A percentile compares a stretch with the other conserved stretches of the same genome.
Evolutionary conservation across 306 rosid species (phyloP).

Genomic region (Elaeagnus macrophylla): DNA sequence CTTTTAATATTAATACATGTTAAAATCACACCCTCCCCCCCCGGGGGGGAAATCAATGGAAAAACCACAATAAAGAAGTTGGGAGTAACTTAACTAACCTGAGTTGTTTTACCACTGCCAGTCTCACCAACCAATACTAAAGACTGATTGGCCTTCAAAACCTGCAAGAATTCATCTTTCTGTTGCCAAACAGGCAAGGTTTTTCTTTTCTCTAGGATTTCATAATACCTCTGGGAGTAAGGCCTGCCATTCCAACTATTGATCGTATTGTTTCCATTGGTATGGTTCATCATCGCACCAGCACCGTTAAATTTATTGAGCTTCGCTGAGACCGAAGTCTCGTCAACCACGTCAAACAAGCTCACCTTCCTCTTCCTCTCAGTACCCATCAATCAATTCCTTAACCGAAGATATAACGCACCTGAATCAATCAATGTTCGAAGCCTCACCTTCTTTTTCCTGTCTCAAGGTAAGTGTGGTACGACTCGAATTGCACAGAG

Average conservation of each 20-base stretch:
- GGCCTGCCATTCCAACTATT: conserved; percentile 67
- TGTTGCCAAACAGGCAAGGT: conserved; percentile 68
- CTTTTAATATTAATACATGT: too few relatives aligned
- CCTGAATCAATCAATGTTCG: neutral
- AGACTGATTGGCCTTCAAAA: conserved; percentile 37
- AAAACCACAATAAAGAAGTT: too few relatives aligned
- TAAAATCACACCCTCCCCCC: too few relatives aligned
- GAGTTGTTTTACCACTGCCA: conserved; percentile 76
- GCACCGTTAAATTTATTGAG: conserved; percentile 46
- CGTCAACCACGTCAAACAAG: conserved; percentile 85
- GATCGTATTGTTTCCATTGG: conserved; percentile 32
- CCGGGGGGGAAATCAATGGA: too few relatives aligned
- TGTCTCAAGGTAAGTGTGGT: neutral
- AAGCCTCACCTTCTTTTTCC: neutral
- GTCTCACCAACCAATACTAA: conserved; percentile 63
- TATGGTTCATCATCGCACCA: conserved; percentile 15
- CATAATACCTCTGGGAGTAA: conserved; percentile 45
- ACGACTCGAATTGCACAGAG: neutral
- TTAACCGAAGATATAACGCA: conserved; percentile 6
- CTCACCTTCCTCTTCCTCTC: conserved; percentile 89
- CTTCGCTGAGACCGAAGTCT: conserved; percentile 32
- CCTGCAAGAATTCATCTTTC: conserved; percentile 53
- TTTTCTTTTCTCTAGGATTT: conserved; percentile 55
- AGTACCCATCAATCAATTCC: conserved; percentile 55
- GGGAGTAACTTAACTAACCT: conserved; percentile 34